Evolutionary conservation across 2,329 filamentous ascomycete species (phyloP).

Genomic region (Nigrospora osmanthi): DNA sequence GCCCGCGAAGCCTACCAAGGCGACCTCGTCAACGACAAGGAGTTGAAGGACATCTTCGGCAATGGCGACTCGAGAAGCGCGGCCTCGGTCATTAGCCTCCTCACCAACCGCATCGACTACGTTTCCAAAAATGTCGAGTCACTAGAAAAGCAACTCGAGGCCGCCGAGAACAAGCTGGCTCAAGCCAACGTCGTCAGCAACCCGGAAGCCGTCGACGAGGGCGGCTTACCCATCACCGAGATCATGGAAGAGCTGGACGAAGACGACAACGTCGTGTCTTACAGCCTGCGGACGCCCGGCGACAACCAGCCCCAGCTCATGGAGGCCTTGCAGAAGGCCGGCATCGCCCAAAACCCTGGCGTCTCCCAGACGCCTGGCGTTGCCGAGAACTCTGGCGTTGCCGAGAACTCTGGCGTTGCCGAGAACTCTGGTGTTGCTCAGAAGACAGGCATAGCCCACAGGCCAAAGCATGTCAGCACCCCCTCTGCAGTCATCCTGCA

Average conservation of each 20-base stretch:
- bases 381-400: constrained; percentile 14
- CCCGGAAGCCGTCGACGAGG: constrained; percentile 56
- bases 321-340: constrained; percentile 70
- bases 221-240: constrained; percentile 73
- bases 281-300: constrained; percentile 58
- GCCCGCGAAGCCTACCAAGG: constrained; percentile 54
- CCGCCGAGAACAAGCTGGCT: constrained; percentile 62
- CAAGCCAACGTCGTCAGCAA: constrained; percentile 52
- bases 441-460: too few relatives aligned
- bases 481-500: background rate
- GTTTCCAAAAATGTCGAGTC: constrained; percentile 73
- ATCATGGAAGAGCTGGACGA: constrained; percentile 92
- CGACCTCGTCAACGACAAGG: constrained; percentile 53
- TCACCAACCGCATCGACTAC: constrained; percentile 79
- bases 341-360: constrained; percentile 39
- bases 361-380: constrained; percentile 21
- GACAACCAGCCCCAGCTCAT: constrained; percentile 59
- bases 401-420: constrained; percentile 1
- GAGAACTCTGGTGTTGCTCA: background rate
- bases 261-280: constrained; percentile 73
- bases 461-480: background rate
- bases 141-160: constrained; percentile 48
- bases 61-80: constrained; percentile 38
- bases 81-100: constrained; percentile 57
- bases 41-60: constrained; percentile 43